Evolutionary conservation across 805 yeast genomes (phyloP), one percentile per base, ranked within the genome.

Genomic region (Metschnikowia gelsemii): DNA sequence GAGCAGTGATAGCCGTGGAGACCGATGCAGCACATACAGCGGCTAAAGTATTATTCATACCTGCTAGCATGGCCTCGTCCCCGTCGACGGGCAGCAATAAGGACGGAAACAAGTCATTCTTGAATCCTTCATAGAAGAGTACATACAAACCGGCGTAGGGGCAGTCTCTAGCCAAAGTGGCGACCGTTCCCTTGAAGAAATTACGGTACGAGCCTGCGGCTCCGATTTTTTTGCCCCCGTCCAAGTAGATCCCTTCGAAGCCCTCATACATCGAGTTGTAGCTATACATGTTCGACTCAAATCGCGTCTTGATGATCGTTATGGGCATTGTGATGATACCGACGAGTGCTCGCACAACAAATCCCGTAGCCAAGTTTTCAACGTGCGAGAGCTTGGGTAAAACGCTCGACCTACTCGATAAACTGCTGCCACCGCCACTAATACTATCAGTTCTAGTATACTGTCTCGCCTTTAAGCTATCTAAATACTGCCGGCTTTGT

Each of bases 131-230:
- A 62, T 91, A 91, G 48, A 89, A 76, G 26, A 89, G 64, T 21
- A 93, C 88, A 56, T 93, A 91, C 3, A 93, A 58, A 0, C 99
- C 99, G 5, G 99, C 97, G 61, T 93, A 87, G 0, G 99, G 99
- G 18, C 96, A 95, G 64, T 93, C 99, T 49, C 99, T 67, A 9
- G 87, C 75, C 46, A 84, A 75, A 0, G 99, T 93, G 2, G 95
- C 96, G 1, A 85, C 80, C 54, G 84, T 85, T 0, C 99, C 99
- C 46, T 79, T 75, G 61, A 89, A 89, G 58, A 91, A 89, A 12
- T 96, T 95, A 16, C 62, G 56, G 0, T 80, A 27, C 0, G 89
- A 60, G 5, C 66, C 64, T 5, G 31, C 26, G 79, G 39, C 79
- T 23, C 51, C 58, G 31, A 53, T 54, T n/a, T 50, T 31, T 4